Conservation (phyloP, 2,329 filamentous ascomycete genomes). For the Nemania sp. region DNA sequence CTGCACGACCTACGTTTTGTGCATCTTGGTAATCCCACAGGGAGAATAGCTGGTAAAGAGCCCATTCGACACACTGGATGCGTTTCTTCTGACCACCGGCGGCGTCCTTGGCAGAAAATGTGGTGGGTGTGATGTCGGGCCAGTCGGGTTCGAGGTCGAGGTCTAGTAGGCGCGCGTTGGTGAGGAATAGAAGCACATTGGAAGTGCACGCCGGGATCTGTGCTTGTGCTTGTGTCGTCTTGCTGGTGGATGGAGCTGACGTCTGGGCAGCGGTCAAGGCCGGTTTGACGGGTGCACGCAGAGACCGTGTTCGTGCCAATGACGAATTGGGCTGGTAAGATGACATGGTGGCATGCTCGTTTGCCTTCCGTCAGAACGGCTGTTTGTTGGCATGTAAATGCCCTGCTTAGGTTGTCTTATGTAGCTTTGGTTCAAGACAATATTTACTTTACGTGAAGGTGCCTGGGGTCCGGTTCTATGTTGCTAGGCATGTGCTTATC, state of each 20-base stretch:
- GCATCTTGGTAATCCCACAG: conserved; percentile 81
- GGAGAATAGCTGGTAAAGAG: conserved; percentile 82
- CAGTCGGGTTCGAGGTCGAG: conserved; percentile 77
- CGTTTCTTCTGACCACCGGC: conserved; percentile 79
- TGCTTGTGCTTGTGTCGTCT: conserved; percentile 12
- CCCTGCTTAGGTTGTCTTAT: background rate
- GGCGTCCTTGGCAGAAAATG: conserved; percentile 68
- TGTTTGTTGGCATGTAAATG: background rate
- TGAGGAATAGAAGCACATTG: conserved; percentile 71
- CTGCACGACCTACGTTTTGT: conserved; percentile 60
- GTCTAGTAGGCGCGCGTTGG: conserved; percentile 80
- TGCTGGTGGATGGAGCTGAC: conserved; percentile 24
- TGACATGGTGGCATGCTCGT: conserved; percentile 39
- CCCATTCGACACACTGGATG: conserved; percentile 84
- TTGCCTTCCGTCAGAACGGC: background rate
- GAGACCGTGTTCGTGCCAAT: conserved; percentile 37
- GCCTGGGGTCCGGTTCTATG: background rate
- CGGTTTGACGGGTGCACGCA: conserved; percentile 34
- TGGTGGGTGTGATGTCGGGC: conserved; percentile 72
- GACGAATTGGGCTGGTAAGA: conserved; percentile 38
- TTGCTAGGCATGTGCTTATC: conserved; percentile 17
- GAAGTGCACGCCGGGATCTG: conserved; percentile 47
- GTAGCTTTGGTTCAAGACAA: background rate
- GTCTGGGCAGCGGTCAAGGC: conserved; percentile 37
- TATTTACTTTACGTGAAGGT: conserved; percentile 16